Conservation (phyloP, 2,329 filamentous ascomycete species). For the Pseudogymnoascus verrucosus region DNA sequence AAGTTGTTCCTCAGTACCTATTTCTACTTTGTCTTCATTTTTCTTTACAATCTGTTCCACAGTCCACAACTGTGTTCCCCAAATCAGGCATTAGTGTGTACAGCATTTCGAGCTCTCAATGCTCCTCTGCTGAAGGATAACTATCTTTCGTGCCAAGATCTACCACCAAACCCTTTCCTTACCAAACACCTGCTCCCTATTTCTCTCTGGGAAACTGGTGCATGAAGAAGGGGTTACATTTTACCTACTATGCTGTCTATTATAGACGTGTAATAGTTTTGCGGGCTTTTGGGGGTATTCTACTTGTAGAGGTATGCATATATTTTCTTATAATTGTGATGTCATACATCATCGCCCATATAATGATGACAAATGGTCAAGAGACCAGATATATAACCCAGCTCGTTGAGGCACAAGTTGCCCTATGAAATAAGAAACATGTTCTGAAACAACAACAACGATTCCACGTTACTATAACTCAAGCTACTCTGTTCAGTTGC, state of each 20-base stretch:
- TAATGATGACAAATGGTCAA: conserved; percentile 10
- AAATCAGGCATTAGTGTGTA: conserved; percentile 10
- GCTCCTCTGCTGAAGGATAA: conserved; percentile 10
- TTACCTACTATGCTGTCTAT: not conserved
- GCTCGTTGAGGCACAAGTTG: conserved; percentile 6
- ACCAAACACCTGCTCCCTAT: conserved; percentile 8
- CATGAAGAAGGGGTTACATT: conserved; percentile 10
- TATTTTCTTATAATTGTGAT: not conserved
- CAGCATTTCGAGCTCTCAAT: conserved; percentile 9
- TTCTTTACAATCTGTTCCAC: not conserved
- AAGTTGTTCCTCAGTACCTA: not conserved
- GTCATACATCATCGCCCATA: not conserved
- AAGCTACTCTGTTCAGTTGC: not conserved
- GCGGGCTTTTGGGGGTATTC: not conserved
- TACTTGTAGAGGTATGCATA: conserved; percentile 6
- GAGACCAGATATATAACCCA: conserved; percentile 10
- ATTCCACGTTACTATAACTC: not conserved
- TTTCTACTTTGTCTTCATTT: not conserved
- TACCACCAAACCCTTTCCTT: conserved; percentile 7
- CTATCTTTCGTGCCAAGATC: conserved; percentile 9
- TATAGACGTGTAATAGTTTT: not conserved
- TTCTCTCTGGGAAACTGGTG: conserved; percentile 4
- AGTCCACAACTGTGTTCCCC: conserved; percentile 4
- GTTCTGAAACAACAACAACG: not conserved
- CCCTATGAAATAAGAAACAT: conserved; percentile 8